Conservation (phyloP, 1,139 yeast species). For the Hansenula lynferdii region DNA sequence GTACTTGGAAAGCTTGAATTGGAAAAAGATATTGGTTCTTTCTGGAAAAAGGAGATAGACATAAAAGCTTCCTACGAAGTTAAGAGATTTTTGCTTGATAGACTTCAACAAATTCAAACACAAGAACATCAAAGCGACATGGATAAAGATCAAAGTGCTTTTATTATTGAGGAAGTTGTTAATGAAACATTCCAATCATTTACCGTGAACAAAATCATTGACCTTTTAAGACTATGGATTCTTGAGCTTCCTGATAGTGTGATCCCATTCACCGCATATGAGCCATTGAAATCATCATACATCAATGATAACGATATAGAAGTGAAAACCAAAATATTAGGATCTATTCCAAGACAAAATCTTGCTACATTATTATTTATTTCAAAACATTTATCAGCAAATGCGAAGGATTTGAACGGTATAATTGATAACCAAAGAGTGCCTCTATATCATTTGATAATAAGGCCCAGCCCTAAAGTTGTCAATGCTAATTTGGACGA, state of each 20-base stretch:
- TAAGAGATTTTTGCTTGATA: conserved; percentile 13
- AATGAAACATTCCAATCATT: conserved; percentile 9
- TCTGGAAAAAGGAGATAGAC: conserved; percentile 17
- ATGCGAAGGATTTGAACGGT: background rate
- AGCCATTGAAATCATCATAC: conserved; percentile 15
- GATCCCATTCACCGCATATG: conserved; percentile 26
- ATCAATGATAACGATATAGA: background rate
- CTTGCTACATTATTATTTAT: conserved; percentile 18
- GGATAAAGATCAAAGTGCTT: background rate
- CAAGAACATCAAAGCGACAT: background rate
- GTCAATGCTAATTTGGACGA: conserved; percentile 8
- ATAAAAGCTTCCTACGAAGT: conserved; percentile 14
- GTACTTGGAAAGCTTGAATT: conserved; percentile 7
- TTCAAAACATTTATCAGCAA: conserved; percentile 11
- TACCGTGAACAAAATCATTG: conserved; percentile 15
- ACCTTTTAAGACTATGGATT: conserved; percentile 27
- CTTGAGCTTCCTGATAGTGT: conserved; percentile 31
- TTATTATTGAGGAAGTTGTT: conserved; percentile 5
- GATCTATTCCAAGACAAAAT: conserved; percentile 24
- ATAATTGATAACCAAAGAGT: conserved; percentile 3
- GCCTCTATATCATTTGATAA: conserved; percentile 18
- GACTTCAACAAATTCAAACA: conserved; percentile 1
- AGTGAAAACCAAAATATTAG: conserved; percentile 10
- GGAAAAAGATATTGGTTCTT: conserved; percentile 3
- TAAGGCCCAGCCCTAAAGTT: conserved; percentile 17